Evolutionary conservation across 768 basidiomycete species (phyloP).

Genomic region (Amylocystis lapponica): DNA sequence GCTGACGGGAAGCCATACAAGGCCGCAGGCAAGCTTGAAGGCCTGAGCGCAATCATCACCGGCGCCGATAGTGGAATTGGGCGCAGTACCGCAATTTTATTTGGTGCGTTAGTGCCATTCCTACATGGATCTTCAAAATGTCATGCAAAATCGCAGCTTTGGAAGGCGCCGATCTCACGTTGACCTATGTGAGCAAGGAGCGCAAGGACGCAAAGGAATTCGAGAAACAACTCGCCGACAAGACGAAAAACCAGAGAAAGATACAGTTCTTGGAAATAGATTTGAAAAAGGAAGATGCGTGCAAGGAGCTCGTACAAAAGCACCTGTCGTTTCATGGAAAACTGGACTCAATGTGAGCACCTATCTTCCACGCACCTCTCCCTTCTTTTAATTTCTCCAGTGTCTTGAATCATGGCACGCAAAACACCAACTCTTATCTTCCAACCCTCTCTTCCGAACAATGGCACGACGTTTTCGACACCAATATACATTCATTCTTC

Average conservation of each 20-base stretch:
- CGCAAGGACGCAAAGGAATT: conserved; percentile 35
- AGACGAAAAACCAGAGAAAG: conserved; percentile 32
- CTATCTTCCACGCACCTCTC: not conserved
- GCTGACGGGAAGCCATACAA: conserved; percentile 41
- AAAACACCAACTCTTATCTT: conserved; percentile 34
- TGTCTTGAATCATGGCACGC: conserved; percentile 39
- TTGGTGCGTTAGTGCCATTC: conserved; percentile 16
- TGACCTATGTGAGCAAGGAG: conserved; percentile 28
- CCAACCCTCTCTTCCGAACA: conserved; percentile 32
- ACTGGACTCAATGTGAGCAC: conserved; percentile 35
- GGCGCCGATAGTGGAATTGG: conserved; percentile 49
- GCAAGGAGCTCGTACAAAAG: conserved; percentile 32
- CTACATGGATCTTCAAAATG: too few species aligned
- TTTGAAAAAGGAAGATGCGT: conserved; percentile 32
- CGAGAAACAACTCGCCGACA: conserved; percentile 31
- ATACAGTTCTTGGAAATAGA: conserved; percentile 34
- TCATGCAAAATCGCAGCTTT: conserved; percentile 18
- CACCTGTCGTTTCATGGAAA: conserved; percentile 31
- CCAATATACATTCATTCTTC: conserved; percentile 39
- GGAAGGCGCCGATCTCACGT: conserved; percentile 31
- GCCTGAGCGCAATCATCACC: conserved; percentile 43
- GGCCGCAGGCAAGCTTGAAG: conserved; percentile 39
- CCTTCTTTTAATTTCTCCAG: conserved; percentile 17
- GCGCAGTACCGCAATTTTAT: conserved; percentile 35
- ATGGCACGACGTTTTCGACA: conserved; percentile 37